phyloP scores from a whole-genome alignment of 768 basidiomycete genomes.

The Amanita phalloides region DNA sequence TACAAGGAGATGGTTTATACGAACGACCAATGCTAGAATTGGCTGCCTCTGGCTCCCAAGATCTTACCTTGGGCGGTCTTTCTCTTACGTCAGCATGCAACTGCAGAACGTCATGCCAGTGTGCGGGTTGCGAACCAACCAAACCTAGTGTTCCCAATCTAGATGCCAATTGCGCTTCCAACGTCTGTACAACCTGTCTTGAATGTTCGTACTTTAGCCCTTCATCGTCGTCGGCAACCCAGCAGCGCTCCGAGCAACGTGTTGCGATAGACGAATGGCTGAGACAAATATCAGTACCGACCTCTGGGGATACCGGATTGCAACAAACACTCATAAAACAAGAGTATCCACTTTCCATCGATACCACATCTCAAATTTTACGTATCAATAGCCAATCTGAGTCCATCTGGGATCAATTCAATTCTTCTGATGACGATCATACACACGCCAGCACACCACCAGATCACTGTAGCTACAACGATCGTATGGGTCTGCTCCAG shows the following conservation, averaged over 20 bases:
- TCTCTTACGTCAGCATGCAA: slow-evolving; percentile 38
- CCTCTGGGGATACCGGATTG: not conserved
- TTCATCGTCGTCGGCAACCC: slow-evolving; percentile 27
- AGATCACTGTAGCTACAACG: not conserved
- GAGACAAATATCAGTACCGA: slow-evolving; percentile 30
- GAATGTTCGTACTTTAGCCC: slow-evolving; percentile 48
- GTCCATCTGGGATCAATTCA: not conserved
- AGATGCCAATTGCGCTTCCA: slow-evolving; percentile 24
- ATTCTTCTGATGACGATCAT: slow-evolving; percentile 2
- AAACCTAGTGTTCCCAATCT: slow-evolving; percentile 23
- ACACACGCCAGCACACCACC: slow-evolving; percentile 5
- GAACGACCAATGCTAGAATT: slow-evolving; percentile 22
- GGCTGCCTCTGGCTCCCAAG: slow-evolving; percentile 13
- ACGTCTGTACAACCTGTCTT: slow-evolving; percentile 36
- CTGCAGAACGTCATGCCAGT: slow-evolving; percentile 54
- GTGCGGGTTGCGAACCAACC: slow-evolving; percentile 50
- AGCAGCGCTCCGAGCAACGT: slow-evolving; percentile 26
- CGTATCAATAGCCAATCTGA: not conserved
- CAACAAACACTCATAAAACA: not conserved
- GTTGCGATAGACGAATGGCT: slow-evolving; percentile 57
- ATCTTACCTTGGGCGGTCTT: not conserved
- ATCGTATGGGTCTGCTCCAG: slow-evolving; percentile 1
- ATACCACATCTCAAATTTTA: not conserved
- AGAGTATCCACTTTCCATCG: not conserved
- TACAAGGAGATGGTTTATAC: slow-evolving; percentile 15